A percentile compares a stretch with the other conserved stretches of the same genome.
These are phyloP conservation scores for Lipomyces oligophaga DNA, from an alignment of 805 yeast species.

Conservation along the genomic window DNA sequence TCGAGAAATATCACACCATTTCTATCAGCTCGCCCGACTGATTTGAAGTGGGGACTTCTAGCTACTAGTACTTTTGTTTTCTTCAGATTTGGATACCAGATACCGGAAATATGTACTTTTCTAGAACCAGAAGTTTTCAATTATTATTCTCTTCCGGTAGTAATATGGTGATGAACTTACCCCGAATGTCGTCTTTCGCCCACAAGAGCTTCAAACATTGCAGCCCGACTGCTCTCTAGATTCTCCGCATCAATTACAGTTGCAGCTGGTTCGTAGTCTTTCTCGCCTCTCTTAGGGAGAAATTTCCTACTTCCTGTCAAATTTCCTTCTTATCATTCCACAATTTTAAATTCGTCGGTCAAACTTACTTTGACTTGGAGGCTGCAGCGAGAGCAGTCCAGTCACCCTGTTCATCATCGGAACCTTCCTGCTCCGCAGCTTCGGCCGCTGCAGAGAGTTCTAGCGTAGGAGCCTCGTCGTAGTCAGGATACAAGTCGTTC, in stretches of 20 bases:
- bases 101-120: slow-evolving; percentile 53
- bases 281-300: slow-evolving; percentile 73
- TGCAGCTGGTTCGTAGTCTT: slow-evolving; percentile 82
- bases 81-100: slow-evolving; percentile 41
- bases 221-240: slow-evolving; percentile 53
- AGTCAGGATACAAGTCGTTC: slow-evolving; percentile 16
- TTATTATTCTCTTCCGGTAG: background rate
- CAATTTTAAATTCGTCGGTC: background rate
- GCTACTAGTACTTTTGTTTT: slow-evolving; percentile 47
- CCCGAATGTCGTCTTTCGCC: slow-evolving; percentile 37
- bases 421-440: slow-evolving; percentile 3
- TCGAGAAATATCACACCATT: slow-evolving; percentile 50
- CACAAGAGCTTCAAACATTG: slow-evolving; percentile 67
- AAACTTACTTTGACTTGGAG: slow-evolving; percentile 3
- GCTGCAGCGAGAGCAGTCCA: slow-evolving; percentile 38
- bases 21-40: slow-evolving; percentile 60
- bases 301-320: slow-evolving; percentile 21
- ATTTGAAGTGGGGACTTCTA: slow-evolving; percentile 67
- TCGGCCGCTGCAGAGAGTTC: background rate
- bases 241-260: slow-evolving; percentile 49
- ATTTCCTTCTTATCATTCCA: too few species aligned
- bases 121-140: slow-evolving; percentile 3
- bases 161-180: slow-evolving; percentile 5
- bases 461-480: slow-evolving; percentile 6
- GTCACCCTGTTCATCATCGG: slow-evolving; percentile 40